Conservation (phyloP, 2,329 filamentous ascomycete genomes). For the Lachnellula arida region DNA sequence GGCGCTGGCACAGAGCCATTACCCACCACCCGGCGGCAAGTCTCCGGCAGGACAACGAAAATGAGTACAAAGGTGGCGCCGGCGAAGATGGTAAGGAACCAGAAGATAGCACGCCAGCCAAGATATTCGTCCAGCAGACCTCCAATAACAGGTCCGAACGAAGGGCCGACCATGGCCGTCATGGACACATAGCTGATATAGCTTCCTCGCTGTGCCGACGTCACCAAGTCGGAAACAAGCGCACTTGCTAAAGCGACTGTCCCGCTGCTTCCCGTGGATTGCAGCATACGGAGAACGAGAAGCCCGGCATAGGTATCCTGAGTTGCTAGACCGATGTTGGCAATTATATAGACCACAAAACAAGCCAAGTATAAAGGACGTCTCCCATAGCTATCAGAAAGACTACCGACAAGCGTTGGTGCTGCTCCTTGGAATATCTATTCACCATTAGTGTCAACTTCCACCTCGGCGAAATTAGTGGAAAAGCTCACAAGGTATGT, state of each 20-base stretch:
- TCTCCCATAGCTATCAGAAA: constrained; percentile 51
- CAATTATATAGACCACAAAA: constrained; percentile 50
- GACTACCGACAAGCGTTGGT: constrained; percentile 49
- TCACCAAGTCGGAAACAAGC: constrained; percentile 60
- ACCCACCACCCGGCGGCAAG: constrained; percentile 35
- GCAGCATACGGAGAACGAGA: constrained; percentile 50
- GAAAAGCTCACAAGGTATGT: not conserved
- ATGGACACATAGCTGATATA: constrained; percentile 57
- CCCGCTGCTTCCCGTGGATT: constrained; percentile 54
- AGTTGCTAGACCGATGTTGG: constrained; percentile 50
- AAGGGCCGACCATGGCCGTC: constrained; percentile 23
- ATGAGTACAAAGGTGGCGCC: constrained; percentile 35
- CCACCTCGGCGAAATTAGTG: not conserved
- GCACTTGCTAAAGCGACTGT: constrained; percentile 55
- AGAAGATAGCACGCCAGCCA: constrained; percentile 36
- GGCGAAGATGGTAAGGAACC: constrained; percentile 31
- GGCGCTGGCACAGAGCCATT: constrained; percentile 30
- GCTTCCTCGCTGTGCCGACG: constrained; percentile 53
- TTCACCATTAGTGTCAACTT: not conserved
- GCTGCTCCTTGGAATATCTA: constrained; percentile 52
- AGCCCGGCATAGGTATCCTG: constrained; percentile 45
- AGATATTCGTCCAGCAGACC: constrained; percentile 31
- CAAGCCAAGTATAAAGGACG: constrained; percentile 49
- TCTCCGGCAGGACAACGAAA: constrained; percentile 42
- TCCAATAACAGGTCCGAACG: constrained; percentile 31